These are phyloP conservation scores for Solanum chilense DNA, from an alignment of 257 asterid species.

Conservation along the genomic window DNA sequence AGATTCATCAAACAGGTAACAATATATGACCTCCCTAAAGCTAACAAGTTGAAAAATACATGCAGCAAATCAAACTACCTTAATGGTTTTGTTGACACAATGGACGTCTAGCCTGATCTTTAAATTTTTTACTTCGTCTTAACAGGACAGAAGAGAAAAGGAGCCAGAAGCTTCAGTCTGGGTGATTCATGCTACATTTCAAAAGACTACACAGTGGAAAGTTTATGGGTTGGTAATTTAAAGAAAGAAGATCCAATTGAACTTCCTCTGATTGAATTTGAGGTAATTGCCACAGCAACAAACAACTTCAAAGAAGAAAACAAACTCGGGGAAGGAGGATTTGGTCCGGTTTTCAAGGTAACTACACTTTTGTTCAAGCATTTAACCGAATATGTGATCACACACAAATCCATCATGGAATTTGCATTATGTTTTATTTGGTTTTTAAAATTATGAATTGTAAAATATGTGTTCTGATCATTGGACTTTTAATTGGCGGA, in stretches of 20 bases:
- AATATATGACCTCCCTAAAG: neutral
- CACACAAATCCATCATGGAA: neutral
- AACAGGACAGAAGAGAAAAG: neutral
- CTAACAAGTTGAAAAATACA: neutral
- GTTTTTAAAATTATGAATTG: neutral
- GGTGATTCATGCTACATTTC: neutral
- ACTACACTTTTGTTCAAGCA: neutral
- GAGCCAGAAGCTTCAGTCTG: neutral
- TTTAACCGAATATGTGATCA: neutral
- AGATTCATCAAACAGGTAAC: neutral
- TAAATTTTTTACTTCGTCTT: neutral
- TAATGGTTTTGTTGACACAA: neutral
- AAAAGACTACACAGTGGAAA: neutral
- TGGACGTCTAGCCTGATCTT: neutral
- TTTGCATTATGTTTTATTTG: neutral
- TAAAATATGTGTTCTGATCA: neutral
- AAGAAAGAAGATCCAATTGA: neutral
- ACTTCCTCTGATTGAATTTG: constrained; percentile 8
- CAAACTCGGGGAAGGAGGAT: constrained; percentile 21
- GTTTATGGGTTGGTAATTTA: neutral
- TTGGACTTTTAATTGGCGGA: neutral
- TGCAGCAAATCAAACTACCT: neutral
- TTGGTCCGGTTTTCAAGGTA: constrained; percentile 22
- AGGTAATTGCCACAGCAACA: constrained; percentile 5
- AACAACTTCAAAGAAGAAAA: constrained; percentile 8